Base-by-base conservation (phyloP, 192 early-diverging fungal species). In the Pecoramyces ruminantium region DNA sequence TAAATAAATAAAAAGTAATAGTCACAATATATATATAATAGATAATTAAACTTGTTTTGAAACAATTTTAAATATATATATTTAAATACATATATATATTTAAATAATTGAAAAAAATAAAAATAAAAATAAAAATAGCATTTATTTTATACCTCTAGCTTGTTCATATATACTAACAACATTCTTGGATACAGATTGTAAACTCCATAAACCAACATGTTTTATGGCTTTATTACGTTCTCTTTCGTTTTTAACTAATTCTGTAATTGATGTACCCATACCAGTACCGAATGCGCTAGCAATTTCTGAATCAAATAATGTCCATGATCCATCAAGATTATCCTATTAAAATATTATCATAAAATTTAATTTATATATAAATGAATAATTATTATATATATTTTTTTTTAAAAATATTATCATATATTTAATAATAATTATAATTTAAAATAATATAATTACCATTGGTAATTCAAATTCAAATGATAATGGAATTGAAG, bases 281-380 rank as follows among this genome's bases (percentile, higher is more conserved):
- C 94, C 93, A 79, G 94, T 93, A 0, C 92, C 90, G 17, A 96
- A 87, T 18, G 91, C 85, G 29, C 90, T 90, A 58, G 92, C 90
- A 79, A 97, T 81, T 4, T 90, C 92, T 5, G 94, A 94, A 78
- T 95, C 93, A 85, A 93, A 95, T 25, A 95, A 87, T 16, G 93
- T 93, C 97, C 97, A 99, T 0, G 96, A 90, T 28, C 97, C 97
- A 83, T 96, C 92, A 86, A 96, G 97, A 81, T 96, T 93, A 51
- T 88, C 86, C 93, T 92, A 81, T 14, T 80, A 2, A 29, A 21
- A 13, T 30, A 79, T 15, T 77, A 80, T n/a, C n/a, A 39, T 82
- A 39, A 80, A 30, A 9, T 81, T 34, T 5, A n/a, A 30, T 29
- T 9, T 9, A n/a, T 79, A 29, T 28, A 42, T 6, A 28, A 6